Evolutionary conservation across 2,329 filamentous ascomycete genomes (phyloP).

Genomic region (Colletotrichum paranaense): DNA sequence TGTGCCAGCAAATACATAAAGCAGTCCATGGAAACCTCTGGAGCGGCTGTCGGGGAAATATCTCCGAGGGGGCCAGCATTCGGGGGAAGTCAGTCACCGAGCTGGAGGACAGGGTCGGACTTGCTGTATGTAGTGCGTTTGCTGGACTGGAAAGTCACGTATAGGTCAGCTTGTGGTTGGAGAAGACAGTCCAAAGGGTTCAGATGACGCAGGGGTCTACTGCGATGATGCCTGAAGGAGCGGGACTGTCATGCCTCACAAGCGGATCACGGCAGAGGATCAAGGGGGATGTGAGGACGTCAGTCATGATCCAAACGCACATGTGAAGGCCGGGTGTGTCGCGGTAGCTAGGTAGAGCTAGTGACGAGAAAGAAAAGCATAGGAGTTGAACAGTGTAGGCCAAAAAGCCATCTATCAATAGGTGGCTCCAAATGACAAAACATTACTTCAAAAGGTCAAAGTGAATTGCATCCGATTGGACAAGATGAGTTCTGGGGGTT

Average conservation of each 20-base stretch:
- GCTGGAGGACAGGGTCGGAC: not conserved
- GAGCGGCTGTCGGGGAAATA: not conserved
- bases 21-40: not conserved
- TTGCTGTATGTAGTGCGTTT: conserved; percentile 14
- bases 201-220: not conserved
- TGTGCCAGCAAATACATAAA: not conserved
- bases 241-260: not conserved
- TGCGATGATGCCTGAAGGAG: not conserved
- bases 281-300: conserved; percentile 11
- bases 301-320: conserved; percentile 17
- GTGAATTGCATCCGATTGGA: not conserved
- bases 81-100: not conserved
- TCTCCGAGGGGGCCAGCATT: not conserved
- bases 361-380: conserved; percentile 12
- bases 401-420: conserved; percentile 29
- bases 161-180: not conserved
- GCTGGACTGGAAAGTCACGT: conserved; percentile 4
- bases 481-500: not conserved
- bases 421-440: conserved; percentile 35
- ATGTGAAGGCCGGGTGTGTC: conserved; percentile 26
- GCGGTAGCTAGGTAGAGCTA: conserved; percentile 13
- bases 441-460: conserved; percentile 14
- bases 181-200: not conserved
- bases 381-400: conserved; percentile 24
- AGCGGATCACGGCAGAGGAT: not conserved